phyloP scores from a whole-genome alignment of 495 filamentous ascomycete genomes.

The Astrothelium macrocarpum region DNA sequence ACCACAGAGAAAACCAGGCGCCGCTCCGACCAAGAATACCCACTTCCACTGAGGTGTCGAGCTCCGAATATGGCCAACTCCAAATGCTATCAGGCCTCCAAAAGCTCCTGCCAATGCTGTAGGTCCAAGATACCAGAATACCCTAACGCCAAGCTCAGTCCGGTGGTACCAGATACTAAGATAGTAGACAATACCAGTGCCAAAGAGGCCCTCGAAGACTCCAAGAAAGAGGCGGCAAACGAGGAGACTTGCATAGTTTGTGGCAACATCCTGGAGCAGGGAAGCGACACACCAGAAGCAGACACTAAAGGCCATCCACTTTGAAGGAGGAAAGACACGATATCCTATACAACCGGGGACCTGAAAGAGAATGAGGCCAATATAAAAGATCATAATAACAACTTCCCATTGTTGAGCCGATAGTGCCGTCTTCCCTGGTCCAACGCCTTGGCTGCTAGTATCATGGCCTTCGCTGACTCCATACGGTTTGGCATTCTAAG shows the following conservation, averaged over 20 bases:
- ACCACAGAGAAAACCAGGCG: not conserved
- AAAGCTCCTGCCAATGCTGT: not conserved
- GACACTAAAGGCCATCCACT: constrained; percentile 1
- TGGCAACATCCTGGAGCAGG: not conserved
- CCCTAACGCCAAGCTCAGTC: not conserved
- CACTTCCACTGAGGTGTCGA: constrained; percentile 1
- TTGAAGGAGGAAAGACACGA: not conserved
- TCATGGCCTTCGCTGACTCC: not conserved
- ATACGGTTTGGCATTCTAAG: not conserved
- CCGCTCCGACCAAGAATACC: not conserved
- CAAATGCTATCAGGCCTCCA: not conserved
- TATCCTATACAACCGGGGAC: constrained; percentile 2
- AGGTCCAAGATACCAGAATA: constrained; percentile 3
- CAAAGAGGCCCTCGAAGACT: not conserved
- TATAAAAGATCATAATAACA: not conserved
- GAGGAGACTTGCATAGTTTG: not conserved
- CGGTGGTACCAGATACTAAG: constrained; percentile 3
- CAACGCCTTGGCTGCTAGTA: not conserved
- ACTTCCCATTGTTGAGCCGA: not conserved
- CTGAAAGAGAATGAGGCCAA: not conserved
- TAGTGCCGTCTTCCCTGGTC: not conserved
- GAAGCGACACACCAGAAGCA: constrained; percentile 1
- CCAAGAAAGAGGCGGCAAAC: not conserved
- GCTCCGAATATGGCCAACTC: not conserved
- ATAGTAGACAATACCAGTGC: constrained; percentile 3